Percentiles rank a stretch among this genome's conserved stretches.
phyloP scores from a whole-genome alignment of 768 basidiomycete species.

The Suillus spraguei region DNA sequence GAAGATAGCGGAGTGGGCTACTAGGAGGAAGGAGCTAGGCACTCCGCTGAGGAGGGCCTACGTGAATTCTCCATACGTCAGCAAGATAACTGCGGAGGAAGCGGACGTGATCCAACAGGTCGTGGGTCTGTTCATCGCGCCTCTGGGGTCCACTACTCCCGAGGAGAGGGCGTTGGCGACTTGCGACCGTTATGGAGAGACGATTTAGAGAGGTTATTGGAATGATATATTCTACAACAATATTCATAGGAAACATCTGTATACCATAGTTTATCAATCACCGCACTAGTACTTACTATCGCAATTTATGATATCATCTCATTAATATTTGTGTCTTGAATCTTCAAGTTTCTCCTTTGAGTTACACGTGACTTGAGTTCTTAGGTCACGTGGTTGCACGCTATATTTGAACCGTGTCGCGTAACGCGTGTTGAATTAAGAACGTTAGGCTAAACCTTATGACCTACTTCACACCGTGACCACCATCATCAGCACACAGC shows the following conservation, averaged over 20 bases:
- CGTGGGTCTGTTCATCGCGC: constrained; percentile 27
- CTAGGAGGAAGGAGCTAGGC: constrained; percentile 39
- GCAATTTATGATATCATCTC: neutral
- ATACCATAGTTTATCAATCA: constrained; percentile 2
- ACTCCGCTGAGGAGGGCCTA: constrained; percentile 56
- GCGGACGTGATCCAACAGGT: neutral
- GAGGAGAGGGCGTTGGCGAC: constrained; percentile 45
- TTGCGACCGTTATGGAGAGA: constrained; percentile 12
- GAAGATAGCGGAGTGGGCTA: constrained; percentile 39
- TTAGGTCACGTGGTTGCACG: constrained; percentile 28
- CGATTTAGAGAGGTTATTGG: neutral
- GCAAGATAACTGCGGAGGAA: constrained; percentile 28
- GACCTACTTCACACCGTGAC: constrained; percentile 2
- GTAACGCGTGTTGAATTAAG: constrained; percentile 18
- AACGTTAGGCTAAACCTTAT: constrained; percentile 16
- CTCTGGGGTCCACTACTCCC: constrained; percentile 42
- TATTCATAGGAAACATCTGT: neutral
- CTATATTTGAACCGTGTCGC: constrained; percentile 21
- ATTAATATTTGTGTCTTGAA: neutral
- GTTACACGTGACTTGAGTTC: constrained; percentile 22
- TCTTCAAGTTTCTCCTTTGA: too few relatives aligned
- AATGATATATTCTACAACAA: neutral
- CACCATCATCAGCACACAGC: constrained; percentile 11
- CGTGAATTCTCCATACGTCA: constrained; percentile 37
- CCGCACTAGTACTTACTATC: neutral